Evolutionary conservation across 164 flowering plant genomes (phyloP).

Genomic region (Dillenia suffruticosa): DNA sequence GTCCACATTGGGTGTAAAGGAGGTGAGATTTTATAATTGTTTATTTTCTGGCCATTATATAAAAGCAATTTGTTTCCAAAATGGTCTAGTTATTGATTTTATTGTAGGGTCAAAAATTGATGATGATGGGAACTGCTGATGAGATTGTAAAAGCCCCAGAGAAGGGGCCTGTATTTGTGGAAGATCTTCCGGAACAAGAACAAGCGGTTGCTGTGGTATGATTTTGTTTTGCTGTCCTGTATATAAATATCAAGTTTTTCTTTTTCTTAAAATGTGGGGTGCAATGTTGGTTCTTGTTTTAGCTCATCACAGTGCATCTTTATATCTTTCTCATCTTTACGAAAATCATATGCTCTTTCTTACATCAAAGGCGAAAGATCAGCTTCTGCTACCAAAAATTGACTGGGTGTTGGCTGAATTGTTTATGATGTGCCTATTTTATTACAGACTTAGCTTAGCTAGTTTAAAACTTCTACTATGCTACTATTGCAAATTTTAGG

Average conservation of each 20-base stretch:
- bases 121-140: conserved; percentile 99
- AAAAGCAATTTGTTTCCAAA: background rate
- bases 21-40: conserved; percentile 38
- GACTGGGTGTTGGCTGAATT: too few species aligned
- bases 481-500: too few species aligned
- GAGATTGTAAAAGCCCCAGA: conserved; percentile 95
- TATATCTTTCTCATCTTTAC: too few species aligned
- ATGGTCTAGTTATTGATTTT: background rate
- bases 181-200: conserved; percentile 95
- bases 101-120: conserved; percentile 84
- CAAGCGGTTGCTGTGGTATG: conserved; percentile 77
- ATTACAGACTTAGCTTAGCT: too few species aligned
- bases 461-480: too few species aligned
- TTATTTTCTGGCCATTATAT: background rate
- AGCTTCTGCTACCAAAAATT: too few species aligned
- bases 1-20: conserved; percentile 75
- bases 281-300: background rate
- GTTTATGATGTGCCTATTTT: too few species aligned
- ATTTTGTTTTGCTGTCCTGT: background rate
- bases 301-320: background rate
- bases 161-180: conserved; percentile 84
- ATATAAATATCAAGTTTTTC: background rate
- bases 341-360: too few species aligned
- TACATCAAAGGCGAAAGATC: too few species aligned
- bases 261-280: background rate